These are phyloP conservation scores for Lachancea dasiensis DNA, from an alignment of 805 yeast species.

Conservation along the genomic window DNA sequence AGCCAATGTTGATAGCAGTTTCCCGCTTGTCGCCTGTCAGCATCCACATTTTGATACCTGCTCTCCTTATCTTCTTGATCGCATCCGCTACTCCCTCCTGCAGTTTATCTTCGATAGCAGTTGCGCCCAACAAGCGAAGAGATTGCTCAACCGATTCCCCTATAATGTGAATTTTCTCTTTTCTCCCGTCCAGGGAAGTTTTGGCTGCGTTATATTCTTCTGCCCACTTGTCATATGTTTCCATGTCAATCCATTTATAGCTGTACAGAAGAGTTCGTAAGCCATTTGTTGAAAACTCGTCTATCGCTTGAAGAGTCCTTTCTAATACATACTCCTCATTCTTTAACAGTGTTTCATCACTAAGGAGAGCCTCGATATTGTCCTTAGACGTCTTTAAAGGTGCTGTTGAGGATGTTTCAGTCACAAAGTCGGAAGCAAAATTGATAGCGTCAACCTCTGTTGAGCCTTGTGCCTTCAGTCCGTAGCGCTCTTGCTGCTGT, in stretches of 20 bases:
- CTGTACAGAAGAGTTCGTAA: slow-evolving; percentile 83
- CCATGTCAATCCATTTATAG: slow-evolving; percentile 58
- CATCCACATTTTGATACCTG: slow-evolving; percentile 97
- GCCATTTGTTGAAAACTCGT: slow-evolving; percentile 93
- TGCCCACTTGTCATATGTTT: slow-evolving; percentile 63
- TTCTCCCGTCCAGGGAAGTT: slow-evolving; percentile 64
- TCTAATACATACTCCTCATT: slow-evolving; percentile 78
- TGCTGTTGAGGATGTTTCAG: slow-evolving; percentile 5
- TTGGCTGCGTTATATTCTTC: slow-evolving; percentile 66
- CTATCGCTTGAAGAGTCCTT: slow-evolving; percentile 82
- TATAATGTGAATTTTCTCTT: slow-evolving; percentile 55
- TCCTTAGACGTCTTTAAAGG: slow-evolving; percentile 3
- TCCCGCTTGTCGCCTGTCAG: slow-evolving; percentile 96
- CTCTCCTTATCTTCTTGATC: slow-evolving; percentile 83
- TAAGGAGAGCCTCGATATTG: slow-evolving; percentile 34
- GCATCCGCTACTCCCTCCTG: slow-evolving; percentile 97
- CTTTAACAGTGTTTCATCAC: slow-evolving; percentile 50
- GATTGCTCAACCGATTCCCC: slow-evolving; percentile 69
- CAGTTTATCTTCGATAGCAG: slow-evolving; percentile 94
- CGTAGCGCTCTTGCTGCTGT: slow-evolving; percentile 52
- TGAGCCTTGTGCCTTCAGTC: slow-evolving; percentile 19
- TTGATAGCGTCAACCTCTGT: slow-evolving; percentile 5
- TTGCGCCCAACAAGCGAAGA: slow-evolving; percentile 78
- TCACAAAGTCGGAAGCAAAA: slow-evolving; percentile 4
- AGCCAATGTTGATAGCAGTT: slow-evolving; percentile 95